Evolutionary conservation across 768 basidiomycete genomes (phyloP).

Genomic region (Rhodotorula kratochvilovae): DNA sequence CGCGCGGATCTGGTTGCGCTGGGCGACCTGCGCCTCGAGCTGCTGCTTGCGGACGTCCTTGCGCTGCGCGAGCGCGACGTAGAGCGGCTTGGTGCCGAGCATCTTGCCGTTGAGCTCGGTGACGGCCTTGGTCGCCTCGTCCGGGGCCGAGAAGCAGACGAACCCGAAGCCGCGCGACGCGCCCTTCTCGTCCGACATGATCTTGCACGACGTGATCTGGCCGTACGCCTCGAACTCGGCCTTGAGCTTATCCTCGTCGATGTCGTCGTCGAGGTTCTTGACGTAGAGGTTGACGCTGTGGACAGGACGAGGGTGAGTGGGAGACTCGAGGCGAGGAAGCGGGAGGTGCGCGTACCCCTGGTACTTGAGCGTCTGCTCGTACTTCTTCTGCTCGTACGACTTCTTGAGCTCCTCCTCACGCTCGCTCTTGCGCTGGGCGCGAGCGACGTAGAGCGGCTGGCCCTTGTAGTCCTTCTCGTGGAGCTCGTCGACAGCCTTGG

Average conservation of each 20-base stretch:
- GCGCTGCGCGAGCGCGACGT: conserved; percentile 96
- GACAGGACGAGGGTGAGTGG: too few species aligned
- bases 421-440: conserved; percentile 97
- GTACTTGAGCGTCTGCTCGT: conserved; percentile 97
- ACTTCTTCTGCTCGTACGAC: conserved; percentile 89
- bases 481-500: conserved; percentile 78
- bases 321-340: too few species aligned
- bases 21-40: conserved; percentile 96
- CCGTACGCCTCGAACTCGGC: conserved; percentile 95
- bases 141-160: conserved; percentile 96
- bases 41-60: conserved; percentile 97
- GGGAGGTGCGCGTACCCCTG: conserved; percentile 57
- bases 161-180: conserved; percentile 96
- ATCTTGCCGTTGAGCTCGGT: conserved; percentile 99
- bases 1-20: conserved; percentile 87
- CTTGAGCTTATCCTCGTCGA: conserved; percentile 95
- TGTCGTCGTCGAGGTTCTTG: conserved; percentile 98
- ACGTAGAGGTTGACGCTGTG: conserved; percentile 93
- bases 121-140: conserved; percentile 98
- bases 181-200: conserved; percentile 95
- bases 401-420: conserved; percentile 92
- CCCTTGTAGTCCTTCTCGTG: conserved; percentile 79
- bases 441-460: conserved; percentile 86
- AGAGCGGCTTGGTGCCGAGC: conserved; percentile 96
- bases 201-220: conserved; percentile 95